Conservation (phyloP, 345 rosid species). For the Kernera saxatilis region DNA sequence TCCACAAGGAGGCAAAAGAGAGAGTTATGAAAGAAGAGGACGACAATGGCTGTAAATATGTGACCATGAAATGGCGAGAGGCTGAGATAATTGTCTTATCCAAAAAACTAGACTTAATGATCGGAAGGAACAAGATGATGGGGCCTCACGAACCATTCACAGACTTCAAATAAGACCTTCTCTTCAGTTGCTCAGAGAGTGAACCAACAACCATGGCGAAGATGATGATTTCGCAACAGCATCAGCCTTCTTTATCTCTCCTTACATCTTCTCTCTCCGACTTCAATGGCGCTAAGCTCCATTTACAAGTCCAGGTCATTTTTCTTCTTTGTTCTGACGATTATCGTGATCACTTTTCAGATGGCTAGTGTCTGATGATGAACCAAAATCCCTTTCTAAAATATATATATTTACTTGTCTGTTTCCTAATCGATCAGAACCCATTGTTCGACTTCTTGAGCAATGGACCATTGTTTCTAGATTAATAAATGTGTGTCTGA, state of each 20-base stretch:
- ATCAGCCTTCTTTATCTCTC: constrained; percentile 60
- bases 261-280: constrained; percentile 80
- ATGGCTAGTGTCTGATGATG: not conserved
- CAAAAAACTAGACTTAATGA: constrained; percentile 14
- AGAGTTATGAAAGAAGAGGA: constrained; percentile 27
- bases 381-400: not conserved
- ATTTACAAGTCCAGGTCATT: constrained; percentile 57
- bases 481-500: not conserved
- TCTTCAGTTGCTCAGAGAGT: constrained; percentile 13
- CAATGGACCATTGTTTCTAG: not conserved
- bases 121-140: constrained; percentile 25
- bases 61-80: constrained; percentile 33
- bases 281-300: constrained; percentile 80
- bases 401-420: not conserved
- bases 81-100: constrained; percentile 34
- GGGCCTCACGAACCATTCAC: constrained; percentile 25
- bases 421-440: too few relatives aligned
- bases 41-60: constrained; percentile 29
- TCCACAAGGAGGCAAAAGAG: constrained; percentile 9
- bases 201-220: constrained; percentile 49
- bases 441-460: not conserved
- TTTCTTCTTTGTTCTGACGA: not conserved
- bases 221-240: constrained; percentile 64
- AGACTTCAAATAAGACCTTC: constrained; percentile 4
- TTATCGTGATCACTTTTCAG: not conserved